A percentile compares a stretch with the other conserved stretches of the same genome.
Conservation (phyloP, 2,329 filamentous ascomycete genomes). For the Pezicula carpinea region DNA sequence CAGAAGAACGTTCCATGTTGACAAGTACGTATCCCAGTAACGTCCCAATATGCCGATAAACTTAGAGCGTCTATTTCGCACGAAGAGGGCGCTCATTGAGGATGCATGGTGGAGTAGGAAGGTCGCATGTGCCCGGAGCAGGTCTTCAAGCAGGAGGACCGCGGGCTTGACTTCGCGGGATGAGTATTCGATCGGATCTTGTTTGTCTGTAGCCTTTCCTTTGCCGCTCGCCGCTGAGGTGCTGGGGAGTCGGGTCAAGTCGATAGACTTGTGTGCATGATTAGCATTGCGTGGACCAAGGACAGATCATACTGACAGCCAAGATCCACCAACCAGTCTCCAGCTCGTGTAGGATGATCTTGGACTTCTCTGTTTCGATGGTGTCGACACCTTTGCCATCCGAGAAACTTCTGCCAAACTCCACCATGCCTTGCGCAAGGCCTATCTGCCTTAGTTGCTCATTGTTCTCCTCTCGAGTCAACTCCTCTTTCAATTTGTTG, state of each 20-base stretch:
- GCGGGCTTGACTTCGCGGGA: slow-evolving; percentile 85
- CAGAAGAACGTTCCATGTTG: slow-evolving; percentile 83
- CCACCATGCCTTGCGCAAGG: slow-evolving; percentile 92
- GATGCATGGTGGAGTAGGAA: slow-evolving; percentile 86
- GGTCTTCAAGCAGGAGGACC: slow-evolving; percentile 70
- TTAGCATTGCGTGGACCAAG: slow-evolving; percentile 10
- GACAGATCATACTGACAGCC: slow-evolving; percentile 55
- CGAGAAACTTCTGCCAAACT: slow-evolving; percentile 86
- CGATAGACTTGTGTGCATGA: slow-evolving; percentile 52
- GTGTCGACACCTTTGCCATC: slow-evolving; percentile 71
- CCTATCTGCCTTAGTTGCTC: slow-evolving; percentile 89
- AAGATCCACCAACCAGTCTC: slow-evolving; percentile 95
- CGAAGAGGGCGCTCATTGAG: slow-evolving; percentile 66
- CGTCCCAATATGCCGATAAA: slow-evolving; percentile 70
- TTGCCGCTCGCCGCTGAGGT: slow-evolving; percentile 40
- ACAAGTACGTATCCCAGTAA: slow-evolving; percentile 71
- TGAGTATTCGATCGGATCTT: slow-evolving; percentile 66
- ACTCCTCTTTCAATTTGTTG: slow-evolving; percentile 22
- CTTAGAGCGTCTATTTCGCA: slow-evolving; percentile 56
- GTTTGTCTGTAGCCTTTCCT: slow-evolving; percentile 13
- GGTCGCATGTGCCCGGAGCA: slow-evolving; percentile 74
- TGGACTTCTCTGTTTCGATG: slow-evolving; percentile 85
- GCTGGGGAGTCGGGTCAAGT: slow-evolving; percentile 68
- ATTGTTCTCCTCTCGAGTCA: slow-evolving; percentile 64
- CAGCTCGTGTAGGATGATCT: slow-evolving; percentile 80